Conservation (phyloP, 2,329 filamentous ascomycete species). For the Trichoderma citrinoviride region DNA sequence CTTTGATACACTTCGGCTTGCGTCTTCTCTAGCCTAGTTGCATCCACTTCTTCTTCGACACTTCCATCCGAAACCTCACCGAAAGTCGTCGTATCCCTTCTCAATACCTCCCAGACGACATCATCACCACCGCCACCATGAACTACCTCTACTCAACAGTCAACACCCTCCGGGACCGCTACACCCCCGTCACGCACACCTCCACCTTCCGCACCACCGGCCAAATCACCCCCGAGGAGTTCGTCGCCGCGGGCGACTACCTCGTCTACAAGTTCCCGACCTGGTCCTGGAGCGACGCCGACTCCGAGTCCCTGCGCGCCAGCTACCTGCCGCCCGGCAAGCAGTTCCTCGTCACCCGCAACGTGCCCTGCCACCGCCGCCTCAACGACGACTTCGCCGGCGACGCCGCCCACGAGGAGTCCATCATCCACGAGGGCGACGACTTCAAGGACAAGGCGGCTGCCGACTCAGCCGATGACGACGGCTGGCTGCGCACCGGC, state of each 20-base stretch:
- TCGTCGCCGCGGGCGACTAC: slow-evolving; percentile 92
- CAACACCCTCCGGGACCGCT: slow-evolving; percentile 86
- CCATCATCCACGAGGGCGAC: slow-evolving; percentile 77
- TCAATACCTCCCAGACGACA: not conserved
- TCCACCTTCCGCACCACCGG: slow-evolving; percentile 93
- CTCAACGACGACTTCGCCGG: slow-evolving; percentile 93
- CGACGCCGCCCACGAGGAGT: slow-evolving; percentile 80
- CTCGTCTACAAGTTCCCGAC: slow-evolving; percentile 98
- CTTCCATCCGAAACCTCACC: no score
- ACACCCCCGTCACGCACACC: slow-evolving; percentile 82
- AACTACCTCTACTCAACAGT: slow-evolving; percentile 91
- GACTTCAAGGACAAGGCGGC: slow-evolving; percentile 52
- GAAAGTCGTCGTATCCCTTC: no score
- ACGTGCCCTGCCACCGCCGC: slow-evolving; percentile 88
- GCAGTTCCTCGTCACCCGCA: slow-evolving; percentile 92
- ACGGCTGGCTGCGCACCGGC: slow-evolving; percentile 89
- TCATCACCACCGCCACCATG: slow-evolving; percentile 53
- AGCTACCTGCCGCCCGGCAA: slow-evolving; percentile 81
- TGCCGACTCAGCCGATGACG: slow-evolving; percentile 60
- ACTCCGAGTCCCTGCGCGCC: slow-evolving; percentile 74
- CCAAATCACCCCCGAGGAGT: slow-evolving; percentile 96
- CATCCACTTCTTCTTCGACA: no score
- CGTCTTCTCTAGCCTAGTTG: no score
- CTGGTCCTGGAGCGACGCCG: slow-evolving; percentile 93
- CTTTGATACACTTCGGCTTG: no score